Evolutionary conservation across 768 basidiomycete genomes (phyloP).

Genomic region (Daedaleopsis nitida): DNA sequence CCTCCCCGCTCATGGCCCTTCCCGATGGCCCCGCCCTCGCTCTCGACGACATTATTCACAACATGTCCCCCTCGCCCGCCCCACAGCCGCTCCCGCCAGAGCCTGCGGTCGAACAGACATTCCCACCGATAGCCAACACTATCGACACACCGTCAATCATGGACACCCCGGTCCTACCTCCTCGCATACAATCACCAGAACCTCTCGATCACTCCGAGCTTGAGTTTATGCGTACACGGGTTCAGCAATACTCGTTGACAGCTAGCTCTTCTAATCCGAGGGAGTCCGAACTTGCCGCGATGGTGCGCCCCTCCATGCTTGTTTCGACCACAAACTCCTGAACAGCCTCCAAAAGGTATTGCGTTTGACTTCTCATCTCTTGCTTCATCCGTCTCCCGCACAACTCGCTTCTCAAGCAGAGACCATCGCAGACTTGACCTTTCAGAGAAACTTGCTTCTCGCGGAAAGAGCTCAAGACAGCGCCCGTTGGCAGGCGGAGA

Average conservation of each 20-base stretch:
- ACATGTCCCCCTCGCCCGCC: constrained; percentile 53
- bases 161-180: not conserved
- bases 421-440: constrained; percentile 54
- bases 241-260: constrained; percentile 45
- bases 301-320: constrained; percentile 14
- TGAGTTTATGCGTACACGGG: constrained; percentile 47
- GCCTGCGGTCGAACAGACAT: not conserved
- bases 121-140: not conserved
- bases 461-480: constrained; percentile 57
- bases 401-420: constrained; percentile 62
- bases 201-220: constrained; percentile 51
- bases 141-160: not conserved
- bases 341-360: constrained; percentile 14
- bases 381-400: constrained; percentile 29
- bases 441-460: constrained; percentile 61
- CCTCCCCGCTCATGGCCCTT: constrained; percentile 22
- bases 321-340: not conserved
- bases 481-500: constrained; percentile 63
- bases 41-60: constrained; percentile 58
- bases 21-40: constrained; percentile 44
- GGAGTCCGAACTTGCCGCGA: constrained; percentile 36
- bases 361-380: constrained; percentile 17
- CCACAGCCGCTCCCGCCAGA: constrained; percentile 25
- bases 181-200: constrained; percentile 35
- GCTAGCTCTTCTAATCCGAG: constrained; percentile 39